A percentile compares a stretch with the other conserved stretches of the same genome.
Evolutionary conservation across 768 basidiomycete species (phyloP).

Genomic region (Krasilnikovozyma curviuscula): DNA sequence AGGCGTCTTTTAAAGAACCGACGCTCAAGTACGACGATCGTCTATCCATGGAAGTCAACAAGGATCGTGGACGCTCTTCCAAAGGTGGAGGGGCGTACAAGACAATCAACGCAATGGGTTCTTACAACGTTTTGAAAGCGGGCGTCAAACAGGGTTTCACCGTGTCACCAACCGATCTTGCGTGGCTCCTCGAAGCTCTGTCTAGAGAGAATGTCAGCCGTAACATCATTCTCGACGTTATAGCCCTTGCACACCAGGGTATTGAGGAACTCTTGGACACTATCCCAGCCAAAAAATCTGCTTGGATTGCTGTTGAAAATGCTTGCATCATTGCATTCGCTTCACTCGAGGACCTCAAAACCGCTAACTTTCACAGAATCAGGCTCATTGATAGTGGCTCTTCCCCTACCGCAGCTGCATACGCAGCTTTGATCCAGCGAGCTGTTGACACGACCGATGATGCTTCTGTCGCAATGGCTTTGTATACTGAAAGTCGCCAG

Average conservation of each 20-base stretch:
- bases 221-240: constrained; percentile 46
- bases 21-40: no score
- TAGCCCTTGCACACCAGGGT: constrained; percentile 43
- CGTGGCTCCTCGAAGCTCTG: constrained; percentile 45
- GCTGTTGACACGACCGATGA: constrained; percentile 94
- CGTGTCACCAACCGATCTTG: constrained; percentile 30
- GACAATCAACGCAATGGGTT: no score
- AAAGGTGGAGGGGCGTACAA: no score
- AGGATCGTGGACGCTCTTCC: no score
- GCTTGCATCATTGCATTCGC: constrained; percentile 73
- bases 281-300: constrained; percentile 30
- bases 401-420: constrained; percentile 70
- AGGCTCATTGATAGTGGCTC: constrained; percentile 59
- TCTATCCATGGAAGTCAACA: no score
- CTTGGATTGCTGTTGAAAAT: constrained; percentile 69
- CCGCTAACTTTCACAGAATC: constrained; percentile 58
- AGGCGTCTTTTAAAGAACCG: no score
- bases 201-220: constrained; percentile 44
- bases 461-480: constrained; percentile 59
- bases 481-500: constrained; percentile 58
- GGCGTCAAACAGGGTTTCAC: background rate
- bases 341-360: constrained; percentile 56
- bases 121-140: no score
- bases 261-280: constrained; percentile 31
- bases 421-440: constrained; percentile 68